phyloP scores from a whole-genome alignment of 768 basidiomycete species.

The Phaeotremella skinneri region DNA sequence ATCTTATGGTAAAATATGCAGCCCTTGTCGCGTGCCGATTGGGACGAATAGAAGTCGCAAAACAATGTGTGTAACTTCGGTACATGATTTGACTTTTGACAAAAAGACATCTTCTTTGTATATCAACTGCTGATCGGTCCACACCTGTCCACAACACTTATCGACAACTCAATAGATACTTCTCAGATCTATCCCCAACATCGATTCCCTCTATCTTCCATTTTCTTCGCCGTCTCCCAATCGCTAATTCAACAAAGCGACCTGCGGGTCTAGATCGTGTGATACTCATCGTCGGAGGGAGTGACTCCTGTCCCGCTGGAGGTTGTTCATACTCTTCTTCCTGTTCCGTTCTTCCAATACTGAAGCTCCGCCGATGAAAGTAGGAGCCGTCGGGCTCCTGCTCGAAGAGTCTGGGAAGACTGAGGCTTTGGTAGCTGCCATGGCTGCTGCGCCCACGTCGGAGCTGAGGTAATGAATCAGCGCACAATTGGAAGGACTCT shows the following conservation, averaged over 20 bases:
- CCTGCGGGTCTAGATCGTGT: neutral
- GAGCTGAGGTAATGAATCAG: constrained; percentile 9
- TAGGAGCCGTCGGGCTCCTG: neutral
- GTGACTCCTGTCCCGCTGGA: neutral
- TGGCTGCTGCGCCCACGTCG: constrained; percentile 45
- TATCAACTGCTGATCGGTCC: too few species aligned
- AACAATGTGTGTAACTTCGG: too few species aligned
- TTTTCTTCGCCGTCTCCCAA: too few species aligned
- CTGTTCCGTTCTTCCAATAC: constrained; percentile 35
- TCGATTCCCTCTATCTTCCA: too few species aligned
- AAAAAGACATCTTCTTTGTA: too few species aligned
- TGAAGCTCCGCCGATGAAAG: constrained; percentile 22
- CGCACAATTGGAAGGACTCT: too few species aligned
- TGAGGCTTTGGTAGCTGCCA: constrained; percentile 25
- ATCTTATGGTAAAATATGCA: too few species aligned
- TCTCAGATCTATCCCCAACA: neutral
- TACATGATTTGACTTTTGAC: too few species aligned
- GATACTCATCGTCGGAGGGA: neutral
- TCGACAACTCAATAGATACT: neutral
- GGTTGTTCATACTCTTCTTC: constrained; percentile 25
- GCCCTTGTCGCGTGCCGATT: too few species aligned
- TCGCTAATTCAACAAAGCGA: neutral
- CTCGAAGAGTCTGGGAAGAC: constrained; percentile 9
- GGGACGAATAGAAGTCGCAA: too few species aligned
- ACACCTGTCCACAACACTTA: too few species aligned